Conservation (phyloP, 1,284 basidiomycete genomes). For the Phenoliferia sp. region DNA sequence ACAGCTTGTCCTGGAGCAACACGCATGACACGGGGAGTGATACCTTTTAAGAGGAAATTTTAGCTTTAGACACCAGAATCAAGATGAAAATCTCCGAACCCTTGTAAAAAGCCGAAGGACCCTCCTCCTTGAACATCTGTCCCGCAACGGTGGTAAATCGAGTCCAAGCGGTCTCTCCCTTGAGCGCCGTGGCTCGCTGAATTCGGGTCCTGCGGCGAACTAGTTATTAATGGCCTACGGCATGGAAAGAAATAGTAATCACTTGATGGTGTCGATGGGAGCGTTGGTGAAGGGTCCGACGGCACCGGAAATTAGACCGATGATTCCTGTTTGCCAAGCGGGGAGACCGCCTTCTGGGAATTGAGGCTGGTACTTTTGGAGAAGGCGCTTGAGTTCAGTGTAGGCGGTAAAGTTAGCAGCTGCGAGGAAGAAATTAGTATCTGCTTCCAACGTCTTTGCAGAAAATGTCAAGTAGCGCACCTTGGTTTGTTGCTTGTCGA, state of each 20-base stretch:
- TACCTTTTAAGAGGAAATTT: slow-evolving; percentile 48
- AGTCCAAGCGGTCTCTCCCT: slow-evolving; percentile 67
- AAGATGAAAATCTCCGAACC: background rate
- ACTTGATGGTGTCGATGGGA: slow-evolving; percentile 38
- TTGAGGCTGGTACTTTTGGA: slow-evolving; percentile 73
- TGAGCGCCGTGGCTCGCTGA: slow-evolving; percentile 75
- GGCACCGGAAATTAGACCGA: slow-evolving; percentile 92
- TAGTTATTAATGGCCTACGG: too few relatives aligned
- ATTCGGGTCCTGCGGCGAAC: slow-evolving; percentile 33
- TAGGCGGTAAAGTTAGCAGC: slow-evolving; percentile 98
- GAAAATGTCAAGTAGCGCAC: slow-evolving; percentile 45
- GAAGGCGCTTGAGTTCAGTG: slow-evolving; percentile 84
- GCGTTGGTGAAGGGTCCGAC: slow-evolving; percentile 50
- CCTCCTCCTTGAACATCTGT: slow-evolving; percentile 93
- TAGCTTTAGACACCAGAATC: background rate
- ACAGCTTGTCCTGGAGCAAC: slow-evolving; percentile 93
- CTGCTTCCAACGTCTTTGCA: background rate
- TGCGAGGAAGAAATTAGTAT: slow-evolving; percentile 13
- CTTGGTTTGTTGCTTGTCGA: slow-evolving; percentile 97
- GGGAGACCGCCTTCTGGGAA: slow-evolving; percentile 60
- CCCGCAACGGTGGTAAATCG: slow-evolving; percentile 71
- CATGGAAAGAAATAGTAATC: background rate
- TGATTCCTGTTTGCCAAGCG: slow-evolving; percentile 88
- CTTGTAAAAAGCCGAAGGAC: slow-evolving; percentile 30
- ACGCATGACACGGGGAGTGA: slow-evolving; percentile 91